These are phyloP conservation scores for Candida saitoana DNA, from an alignment of 805 yeast genomes.

Conservation along the genomic window DNA sequence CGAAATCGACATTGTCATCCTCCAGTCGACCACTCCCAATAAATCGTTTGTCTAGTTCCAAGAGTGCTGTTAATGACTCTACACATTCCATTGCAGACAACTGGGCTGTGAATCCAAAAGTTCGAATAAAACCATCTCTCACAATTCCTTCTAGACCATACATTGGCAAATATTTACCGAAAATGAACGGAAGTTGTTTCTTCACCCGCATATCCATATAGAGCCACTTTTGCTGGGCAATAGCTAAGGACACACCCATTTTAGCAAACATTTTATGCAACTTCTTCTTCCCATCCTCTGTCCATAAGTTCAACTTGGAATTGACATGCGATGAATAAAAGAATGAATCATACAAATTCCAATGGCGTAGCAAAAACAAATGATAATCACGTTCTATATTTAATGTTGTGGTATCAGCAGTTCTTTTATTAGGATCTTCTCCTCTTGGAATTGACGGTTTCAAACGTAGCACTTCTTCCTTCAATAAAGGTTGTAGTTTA, in stretches of 20 bases:
- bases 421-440: conserved; percentile 18
- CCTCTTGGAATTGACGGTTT: conserved; percentile 31
- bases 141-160: conserved; percentile 82
- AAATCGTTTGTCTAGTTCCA: conserved; percentile 56
- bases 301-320: conserved; percentile 83
- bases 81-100: conserved; percentile 91
- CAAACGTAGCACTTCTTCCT: conserved; percentile 79
- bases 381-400: conserved; percentile 79
- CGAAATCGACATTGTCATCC: conserved; percentile 14
- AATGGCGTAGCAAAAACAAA: conserved; percentile 80
- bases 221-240: conserved; percentile 90
- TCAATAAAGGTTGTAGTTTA: conserved; percentile 64
- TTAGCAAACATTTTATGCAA: conserved; percentile 89
- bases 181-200: conserved; percentile 62
- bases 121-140: conserved; percentile 80
- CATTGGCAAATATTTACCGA: conserved; percentile 62
- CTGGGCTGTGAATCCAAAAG: conserved; percentile 83
- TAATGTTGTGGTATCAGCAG: conserved; percentile 45
- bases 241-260: conserved; percentile 88
- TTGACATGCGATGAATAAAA: conserved; percentile 88
- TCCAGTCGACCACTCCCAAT: conserved; percentile 15
- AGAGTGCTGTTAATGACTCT: conserved; percentile 78
- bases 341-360: conserved; percentile 89
- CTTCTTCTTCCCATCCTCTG: conserved; percentile 83
- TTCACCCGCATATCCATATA: conserved; percentile 82